Base-by-base conservation (phyloP, 2,329 filamentous ascomycete species). In the Cercospora sp. region DNA sequence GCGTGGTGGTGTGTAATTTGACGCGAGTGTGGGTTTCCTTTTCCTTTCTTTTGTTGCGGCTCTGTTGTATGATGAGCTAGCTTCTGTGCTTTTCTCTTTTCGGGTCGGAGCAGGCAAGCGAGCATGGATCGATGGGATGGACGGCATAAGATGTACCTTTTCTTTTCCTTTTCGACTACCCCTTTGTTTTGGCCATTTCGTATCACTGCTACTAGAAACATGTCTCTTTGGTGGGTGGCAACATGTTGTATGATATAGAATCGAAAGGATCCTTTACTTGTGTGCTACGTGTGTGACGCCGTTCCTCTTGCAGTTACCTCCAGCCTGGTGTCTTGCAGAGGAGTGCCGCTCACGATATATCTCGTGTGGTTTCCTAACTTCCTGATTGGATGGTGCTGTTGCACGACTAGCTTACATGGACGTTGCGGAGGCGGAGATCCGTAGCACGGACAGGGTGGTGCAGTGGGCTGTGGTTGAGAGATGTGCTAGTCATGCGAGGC, bases 1-100 rank as follows among this genome's bases (percentile, higher is more conserved):
- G 49, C 49, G 49, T 53, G 21, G 24, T 53, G 49, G 49, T 53
- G 49, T 26, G 21, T 53, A 53, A 53, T 53, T 28, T 53, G 24
- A 53, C 4, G 12, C 12, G 49, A 5, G 49, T 30, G 24, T n/a
- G 21, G 12, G 24, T 28, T 53, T 13, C 34, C 34, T 12, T 26
- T 28, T 3, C 49, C 12, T 24, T 53, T 53, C 24, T 28, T 30
- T 30, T 30, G 12, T 26, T 26, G 21, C 26, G 49, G 49, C 49
- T 53, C 49, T 53, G 24, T 53, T 53, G 49, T 8, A 53, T 53
- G 49, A 53, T 53, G 49, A 53, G 49, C 49, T 53, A 26, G 45
- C 6, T 26, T 26, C 12, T 26, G 12, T 53, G 34, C 34, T 40
- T 40, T 53, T 53, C 26, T 53, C 49, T 53, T 24, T 26, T 26